Base-by-base conservation (phyloP, 2,329 filamentous ascomycete genomes). In the Orbilia oligospora region DNA sequence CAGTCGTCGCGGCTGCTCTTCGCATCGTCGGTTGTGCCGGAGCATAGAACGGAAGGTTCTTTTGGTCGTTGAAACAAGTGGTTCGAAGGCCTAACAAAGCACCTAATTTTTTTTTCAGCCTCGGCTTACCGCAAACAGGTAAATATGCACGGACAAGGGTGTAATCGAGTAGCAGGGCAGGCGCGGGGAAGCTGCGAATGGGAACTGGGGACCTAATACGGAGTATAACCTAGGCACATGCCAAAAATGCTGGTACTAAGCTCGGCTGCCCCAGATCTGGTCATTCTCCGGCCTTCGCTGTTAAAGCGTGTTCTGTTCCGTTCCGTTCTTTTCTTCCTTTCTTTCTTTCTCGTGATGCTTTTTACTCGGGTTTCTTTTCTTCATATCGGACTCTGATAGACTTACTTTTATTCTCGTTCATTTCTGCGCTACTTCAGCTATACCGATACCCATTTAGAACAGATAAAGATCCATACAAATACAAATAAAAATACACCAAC, bases 21-120 rank as follows among this genome's bases (percentile, higher is more conserved):
- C 27, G 46, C 58, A 71, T 71, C n/a, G 41, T 77, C 73, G 67
- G 67, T 48, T 51, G 58, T 27, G 73, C 67, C 67, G 73, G 9
- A 20, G 53, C 36, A 30, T 27, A 27, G 12, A 41, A 55, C 20
- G 61, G 48, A 66, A 58, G 53, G 30, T 38, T 20, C 18, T n/a
- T n/a, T n/a, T n/a, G n/a, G n/a, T n/a, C n/a, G n/a, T n/a, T n/a
- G n/a, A n/a, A n/a, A n/a, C n/a, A n/a, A n/a, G n/a, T n/a, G n/a
- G n/a, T n/a, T n/a, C n/a, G n/a, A n/a, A n/a, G n/a, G n/a, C n/a
- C n/a, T n/a, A n/a, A n/a, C n/a, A n/a, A n/a, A n/a, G n/a, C n/a
- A n/a, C n/a, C n/a, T n/a, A n/a, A n/a, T n/a, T n/a, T n/a, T 30
- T 49, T 61, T 71, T 78, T 78, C 53, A 78, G 75, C 75, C 75